Conservation (phyloP, 805 yeast genomes). For the Hermanozyma aechmeae region DNA sequence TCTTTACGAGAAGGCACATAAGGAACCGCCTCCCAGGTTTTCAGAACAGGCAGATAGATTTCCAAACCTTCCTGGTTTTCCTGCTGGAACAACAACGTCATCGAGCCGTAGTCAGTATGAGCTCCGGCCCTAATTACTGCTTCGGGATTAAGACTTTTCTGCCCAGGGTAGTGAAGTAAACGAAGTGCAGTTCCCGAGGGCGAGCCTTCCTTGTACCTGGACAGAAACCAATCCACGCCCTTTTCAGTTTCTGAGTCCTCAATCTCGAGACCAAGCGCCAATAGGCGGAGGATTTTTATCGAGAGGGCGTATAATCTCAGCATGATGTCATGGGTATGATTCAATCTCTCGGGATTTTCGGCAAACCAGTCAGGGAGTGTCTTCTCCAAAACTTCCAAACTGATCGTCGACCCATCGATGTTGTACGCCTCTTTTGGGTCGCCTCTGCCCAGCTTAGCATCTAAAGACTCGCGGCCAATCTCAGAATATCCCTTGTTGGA, state of each 20-base stretch:
- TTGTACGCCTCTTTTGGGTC: constrained; percentile 69
- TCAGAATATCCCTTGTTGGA: constrained; percentile 55
- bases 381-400: constrained; percentile 31
- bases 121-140: constrained; percentile 71
- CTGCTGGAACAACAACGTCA: constrained; percentile 65
- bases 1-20: constrained; percentile 36
- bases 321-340: constrained; percentile 25
- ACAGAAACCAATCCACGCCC: constrained; percentile 52
- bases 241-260: constrained; percentile 32
- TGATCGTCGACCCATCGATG: constrained; percentile 45
- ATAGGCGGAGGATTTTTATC: constrained; percentile 38
- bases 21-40: constrained; percentile 63
- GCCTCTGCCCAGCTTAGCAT: constrained; percentile 30
- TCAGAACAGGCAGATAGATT: constrained; percentile 43
- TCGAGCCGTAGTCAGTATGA: constrained; percentile 76
- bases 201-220: constrained; percentile 45
- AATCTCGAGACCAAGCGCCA: constrained; percentile 57
- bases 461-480: constrained; percentile 44
- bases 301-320: constrained; percentile 43
- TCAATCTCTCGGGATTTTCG: constrained; percentile 27
- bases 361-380: constrained; percentile 45
- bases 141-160: constrained; percentile 38
- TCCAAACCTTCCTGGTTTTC: constrained; percentile 68
- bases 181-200: constrained; percentile 60
- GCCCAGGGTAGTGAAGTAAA: constrained; percentile 64